Evolutionary conservation across 2,329 filamentous ascomycete species (phyloP).

Genomic region (Trichoderma gracile): DNA sequence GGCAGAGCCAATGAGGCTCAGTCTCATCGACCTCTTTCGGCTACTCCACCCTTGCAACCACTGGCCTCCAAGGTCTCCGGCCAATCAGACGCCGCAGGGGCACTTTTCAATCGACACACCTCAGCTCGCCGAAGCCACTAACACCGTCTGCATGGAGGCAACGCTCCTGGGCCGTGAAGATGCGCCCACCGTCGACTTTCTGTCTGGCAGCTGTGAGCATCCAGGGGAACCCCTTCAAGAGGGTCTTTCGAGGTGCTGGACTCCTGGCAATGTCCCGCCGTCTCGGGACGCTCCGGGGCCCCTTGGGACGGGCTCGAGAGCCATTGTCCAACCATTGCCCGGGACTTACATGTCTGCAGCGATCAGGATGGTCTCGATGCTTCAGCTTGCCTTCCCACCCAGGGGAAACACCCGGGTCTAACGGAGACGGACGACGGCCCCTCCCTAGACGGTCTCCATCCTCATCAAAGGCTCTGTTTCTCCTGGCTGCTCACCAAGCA

Average conservation of each 20-base stretch:
- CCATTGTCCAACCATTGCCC: conserved; percentile 37
- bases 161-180: conserved; percentile 20
- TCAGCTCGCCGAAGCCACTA: conserved; percentile 35
- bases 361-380: conserved; percentile 7
- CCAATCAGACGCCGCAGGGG: conserved; percentile 38
- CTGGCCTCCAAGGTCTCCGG: conserved; percentile 27
- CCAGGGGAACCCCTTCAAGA: conserved; percentile 28
- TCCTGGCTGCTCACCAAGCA: conserved; percentile 10
- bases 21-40: conserved; percentile 26
- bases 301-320: conserved; percentile 27
- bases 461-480: conserved; percentile 4
- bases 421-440: conserved; percentile 23
- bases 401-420: conserved; percentile 30
- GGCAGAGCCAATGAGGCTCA: conserved; percentile 29
- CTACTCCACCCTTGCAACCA: conserved; percentile 32
- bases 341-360: conserved; percentile 29
- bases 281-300: conserved; percentile 28
- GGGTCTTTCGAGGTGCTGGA: conserved; percentile 27
- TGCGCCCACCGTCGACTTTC: conserved; percentile 23
- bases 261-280: conserved; percentile 32
- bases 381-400: conserved; percentile 28
- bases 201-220: conserved; percentile 22
- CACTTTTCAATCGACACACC: conserved; percentile 38
- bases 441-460: conserved; percentile 26
- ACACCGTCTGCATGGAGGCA: conserved; percentile 18